Base-by-base conservation (phyloP, 176 grass and related monocot species). In the Zizania latifolia region DNA sequence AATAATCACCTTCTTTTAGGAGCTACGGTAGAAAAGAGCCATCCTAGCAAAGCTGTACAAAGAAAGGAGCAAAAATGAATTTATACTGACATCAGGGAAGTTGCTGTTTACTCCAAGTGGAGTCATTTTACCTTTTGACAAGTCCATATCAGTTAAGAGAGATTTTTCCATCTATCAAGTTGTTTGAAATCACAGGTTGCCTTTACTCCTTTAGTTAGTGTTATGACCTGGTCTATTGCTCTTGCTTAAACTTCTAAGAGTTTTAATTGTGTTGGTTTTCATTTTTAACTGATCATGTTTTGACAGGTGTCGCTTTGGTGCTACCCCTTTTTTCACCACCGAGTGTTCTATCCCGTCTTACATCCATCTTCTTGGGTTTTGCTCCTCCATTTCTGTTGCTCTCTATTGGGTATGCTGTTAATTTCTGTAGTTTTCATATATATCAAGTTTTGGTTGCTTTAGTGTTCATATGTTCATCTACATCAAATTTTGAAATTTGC, bases 331-430 rank as follows among this genome's bases (percentile, higher is more conserved):
- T 93, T 80, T 97, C 94, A 72, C 81, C 83, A 32, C 55, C 70
- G 70, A 97, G 70, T 78, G 74, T 93, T 85, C 82, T 97, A 56
- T 97, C 90, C 23, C 94, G 94, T 68, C 90, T 97, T 72, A 97
- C 90, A 54, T 97, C 94, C 60, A 93, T 97, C 68, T 97, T 91
- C 75, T 78, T 97, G 94, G 94, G 90, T 65, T 93, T 97, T 81
- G 94, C 94, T 81, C 94, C 94, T 77, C 90, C 94, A 27, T 97
- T 97, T 78, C 74, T 97, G 43, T 75, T 97, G 67, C 73, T 97
- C 32, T 97, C 94, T 31, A 91, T 97, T 65, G 94, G 94, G 94
- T 97, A 97, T 27, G 37, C 21, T 83, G 28, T 83, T 66, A 61
- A 50, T 22, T 86, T 81, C n/a, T 66, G 59, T 71, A 19, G 43